Percentiles rank a stretch among this genome's conserved stretches.
phyloP scores from a whole-genome alignment of 2,329 filamentous ascomycete species.

The Alternaria angustiovoidea region DNA sequence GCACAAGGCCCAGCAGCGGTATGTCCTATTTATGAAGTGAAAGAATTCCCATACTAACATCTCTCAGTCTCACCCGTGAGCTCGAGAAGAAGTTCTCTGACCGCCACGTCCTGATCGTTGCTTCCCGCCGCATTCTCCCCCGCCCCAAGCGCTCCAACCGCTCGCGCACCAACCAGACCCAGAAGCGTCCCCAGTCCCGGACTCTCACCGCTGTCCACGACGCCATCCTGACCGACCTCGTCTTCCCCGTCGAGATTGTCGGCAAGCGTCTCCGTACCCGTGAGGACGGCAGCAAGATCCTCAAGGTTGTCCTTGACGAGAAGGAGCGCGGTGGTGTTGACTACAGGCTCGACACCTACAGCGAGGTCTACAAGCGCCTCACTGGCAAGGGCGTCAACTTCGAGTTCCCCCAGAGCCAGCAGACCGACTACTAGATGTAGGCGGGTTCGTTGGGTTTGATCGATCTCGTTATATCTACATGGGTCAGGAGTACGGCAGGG shows the following conservation, averaged over 20 bases:
- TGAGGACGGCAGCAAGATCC: constrained; percentile 97
- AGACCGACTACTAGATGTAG: constrained; percentile 77
- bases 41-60: constrained; percentile 12
- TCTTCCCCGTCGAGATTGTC: constrained; percentile 99
- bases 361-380: constrained; percentile 98
- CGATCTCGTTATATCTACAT: constrained; percentile 34
- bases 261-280: constrained; percentile 99
- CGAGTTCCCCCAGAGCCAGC: constrained; percentile 91
- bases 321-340: constrained; percentile 99
- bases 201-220: constrained; percentile 99
- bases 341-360: constrained; percentile 99
- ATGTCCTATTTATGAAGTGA: constrained; percentile 54
- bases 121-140: constrained; percentile 97
- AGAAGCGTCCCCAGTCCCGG: constrained; percentile 98
- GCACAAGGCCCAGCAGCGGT: constrained; percentile 99
- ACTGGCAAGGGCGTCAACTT: constrained; percentile 97
- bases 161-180: constrained; percentile 93
- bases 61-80: constrained; percentile 90
- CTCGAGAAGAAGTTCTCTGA: constrained; percentile 99
- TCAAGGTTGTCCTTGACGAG: constrained; percentile 99
- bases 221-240: constrained; percentile 95
- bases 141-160: constrained; percentile 98
- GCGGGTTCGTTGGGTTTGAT: constrained; percentile 26
- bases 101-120: constrained; percentile 99
- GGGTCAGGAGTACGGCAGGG: constrained; percentile 47